phyloP scores from a whole-genome alignment of 2,329 filamentous ascomycete genomes.

The Pseudopithomyces chartarum region DNA sequence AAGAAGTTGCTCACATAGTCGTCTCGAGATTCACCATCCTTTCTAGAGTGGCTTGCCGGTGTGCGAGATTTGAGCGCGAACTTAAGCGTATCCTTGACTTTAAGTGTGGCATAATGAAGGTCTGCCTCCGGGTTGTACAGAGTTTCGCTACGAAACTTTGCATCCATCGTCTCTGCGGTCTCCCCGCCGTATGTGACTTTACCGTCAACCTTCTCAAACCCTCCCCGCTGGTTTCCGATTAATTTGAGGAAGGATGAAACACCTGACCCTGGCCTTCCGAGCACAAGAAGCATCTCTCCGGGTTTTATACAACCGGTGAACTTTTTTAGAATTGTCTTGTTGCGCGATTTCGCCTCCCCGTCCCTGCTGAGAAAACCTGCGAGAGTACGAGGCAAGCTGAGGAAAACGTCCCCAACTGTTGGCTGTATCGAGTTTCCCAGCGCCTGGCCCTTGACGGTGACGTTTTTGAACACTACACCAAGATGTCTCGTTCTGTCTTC shows the following conservation, averaged over 20 bases:
- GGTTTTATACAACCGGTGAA: constrained; percentile 72
- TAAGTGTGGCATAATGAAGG: constrained; percentile 77
- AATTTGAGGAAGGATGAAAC: constrained; percentile 75
- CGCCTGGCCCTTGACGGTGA: constrained; percentile 60
- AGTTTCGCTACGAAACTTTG: constrained; percentile 67
- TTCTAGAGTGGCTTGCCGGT: constrained; percentile 64
- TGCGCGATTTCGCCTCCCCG: constrained; percentile 56
- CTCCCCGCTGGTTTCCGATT: constrained; percentile 66
- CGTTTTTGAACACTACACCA: constrained; percentile 65
- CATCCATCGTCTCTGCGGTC: constrained; percentile 55
- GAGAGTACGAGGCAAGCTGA: constrained; percentile 60
- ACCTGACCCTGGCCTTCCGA: constrained; percentile 70
- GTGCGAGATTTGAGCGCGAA: constrained; percentile 74
- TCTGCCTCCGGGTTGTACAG: constrained; percentile 73
- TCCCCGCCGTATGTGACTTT: constrained; percentile 62
- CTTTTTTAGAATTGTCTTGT: constrained; percentile 68
- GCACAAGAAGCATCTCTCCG: constrained; percentile 73
- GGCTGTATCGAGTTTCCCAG: constrained; percentile 61
- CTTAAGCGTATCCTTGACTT: constrained; percentile 72
- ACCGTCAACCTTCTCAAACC: constrained; percentile 63
- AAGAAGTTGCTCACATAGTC: constrained; percentile 69
- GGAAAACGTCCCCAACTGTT: constrained; percentile 64
- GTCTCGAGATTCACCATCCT: constrained; percentile 64
- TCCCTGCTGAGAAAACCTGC: constrained; percentile 56
- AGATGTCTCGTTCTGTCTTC: constrained; percentile 70